Base-by-base conservation (phyloP, 2,329 filamentous ascomycete species). In the Stagonosporopsis tanaceti region DNA sequence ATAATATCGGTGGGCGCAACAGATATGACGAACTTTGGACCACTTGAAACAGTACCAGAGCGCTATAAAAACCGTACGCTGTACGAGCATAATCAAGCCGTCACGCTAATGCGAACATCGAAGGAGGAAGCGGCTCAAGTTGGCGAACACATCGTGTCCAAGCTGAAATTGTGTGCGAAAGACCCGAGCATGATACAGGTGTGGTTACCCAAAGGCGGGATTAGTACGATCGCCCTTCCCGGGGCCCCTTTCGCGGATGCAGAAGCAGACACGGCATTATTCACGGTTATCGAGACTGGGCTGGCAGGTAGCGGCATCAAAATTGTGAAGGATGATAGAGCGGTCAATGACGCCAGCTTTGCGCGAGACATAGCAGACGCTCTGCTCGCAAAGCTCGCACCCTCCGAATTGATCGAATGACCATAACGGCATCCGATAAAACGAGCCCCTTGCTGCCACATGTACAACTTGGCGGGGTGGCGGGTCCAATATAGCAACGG, bases 21-120 rank as follows among this genome's bases (percentile, higher is more conserved):
- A 2, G 78, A 80, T 32, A 78, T 78, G 75, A 72, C 84, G 20
- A 89, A 89, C 61, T 90, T 90, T 66, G 88, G 88, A 0, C 81
- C 85, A 0, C 76, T 65, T 38, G 69, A 72, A 0, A 85, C 81
- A 0, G 80, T 90, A 0, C 89, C 88, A 0, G 79, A 83, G 50
- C 78, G 78, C 46, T 88, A 85, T 61, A 67, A 70, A 3, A 66
- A 73, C 2, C 78, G 87, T 28, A 78, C 78, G 20, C 71, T 90
- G n/a, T 82, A 84, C 63, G 83, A 86, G 66, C 89, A 91, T 68
- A 91, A 91, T 66, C 81, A 86, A 0, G 81, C 82, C 0, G 84
- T 90, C 0, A 91, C 89, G 0, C 67, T 92, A 30, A 85, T 91
- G 81, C 77, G 89, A 22, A 88, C 88, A 0, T 86, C 79, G 0